Evolutionary conservation across 139 green algal species (phyloP).

Genomic region (Haematococcus sp.): DNA sequence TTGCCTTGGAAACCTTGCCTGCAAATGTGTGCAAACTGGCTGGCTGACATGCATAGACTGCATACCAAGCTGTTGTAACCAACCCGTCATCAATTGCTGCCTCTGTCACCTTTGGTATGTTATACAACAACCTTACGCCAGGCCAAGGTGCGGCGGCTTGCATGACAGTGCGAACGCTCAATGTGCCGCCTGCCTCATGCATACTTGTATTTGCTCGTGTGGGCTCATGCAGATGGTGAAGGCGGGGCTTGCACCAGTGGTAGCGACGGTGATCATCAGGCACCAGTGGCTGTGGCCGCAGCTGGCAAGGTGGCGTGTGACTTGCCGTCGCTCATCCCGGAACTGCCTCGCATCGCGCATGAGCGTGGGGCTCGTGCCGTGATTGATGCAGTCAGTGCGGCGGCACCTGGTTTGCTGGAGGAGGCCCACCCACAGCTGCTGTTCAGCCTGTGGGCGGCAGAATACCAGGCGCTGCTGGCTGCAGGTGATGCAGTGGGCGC

Average conservation of each 20-base stretch:
- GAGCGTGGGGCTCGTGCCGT: conserved; percentile 23
- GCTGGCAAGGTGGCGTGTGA: no score
- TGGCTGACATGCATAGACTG: neutral
- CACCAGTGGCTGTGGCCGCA: no score
- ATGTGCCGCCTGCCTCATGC: no score
- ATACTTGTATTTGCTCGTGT: no score
- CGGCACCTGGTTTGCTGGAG: neutral
- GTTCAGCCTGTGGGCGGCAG: conserved; percentile 14
- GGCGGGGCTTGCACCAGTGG: no score
- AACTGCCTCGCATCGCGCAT: neutral
- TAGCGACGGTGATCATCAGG: no score
- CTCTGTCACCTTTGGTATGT: neutral
- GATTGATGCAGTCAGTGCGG: conserved; percentile 6
- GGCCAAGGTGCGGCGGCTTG: no score
- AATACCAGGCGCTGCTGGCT: conserved; percentile 13
- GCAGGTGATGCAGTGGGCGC: conserved; percentile 8
- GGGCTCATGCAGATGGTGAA: no score
- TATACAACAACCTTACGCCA: no score
- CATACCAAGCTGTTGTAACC: neutral
- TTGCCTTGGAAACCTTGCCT: neutral
- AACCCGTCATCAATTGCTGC: neutral
- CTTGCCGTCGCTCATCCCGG: no score
- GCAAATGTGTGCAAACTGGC: neutral
- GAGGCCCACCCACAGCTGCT: conserved; percentile 15
- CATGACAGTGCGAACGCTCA: no score